These are phyloP conservation scores for Cyclaneusma minus DNA, from an alignment of 2,329 filamentous ascomycete species.

Conservation along the genomic window DNA sequence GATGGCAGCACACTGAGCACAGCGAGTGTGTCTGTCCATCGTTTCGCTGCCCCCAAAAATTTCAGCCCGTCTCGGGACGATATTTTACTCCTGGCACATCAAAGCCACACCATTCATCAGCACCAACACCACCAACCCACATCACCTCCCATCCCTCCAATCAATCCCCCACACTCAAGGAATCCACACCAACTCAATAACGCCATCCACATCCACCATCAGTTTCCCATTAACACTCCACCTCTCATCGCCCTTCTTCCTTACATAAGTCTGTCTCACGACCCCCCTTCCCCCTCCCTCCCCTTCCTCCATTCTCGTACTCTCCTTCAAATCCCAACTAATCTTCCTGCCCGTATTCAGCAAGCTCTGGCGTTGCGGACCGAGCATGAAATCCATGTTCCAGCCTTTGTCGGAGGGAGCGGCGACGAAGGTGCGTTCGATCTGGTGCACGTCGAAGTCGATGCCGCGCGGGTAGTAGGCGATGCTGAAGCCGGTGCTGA, in stretches of 20 bases:
- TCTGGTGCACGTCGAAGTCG: constrained; percentile 16
- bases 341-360: constrained; percentile 34
- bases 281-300: constrained; percentile 30
- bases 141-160: too few species aligned
- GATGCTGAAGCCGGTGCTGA: constrained; percentile 16
- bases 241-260: constrained; percentile 34
- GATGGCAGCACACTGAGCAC: too few species aligned
- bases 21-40: too few species aligned
- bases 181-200: constrained; percentile 42
- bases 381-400: constrained; percentile 30
- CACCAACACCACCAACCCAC: too few species aligned
- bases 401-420: constrained; percentile 16
- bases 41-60: too few species aligned
- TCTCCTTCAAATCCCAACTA: constrained; percentile 37
- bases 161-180: constrained; percentile 12
- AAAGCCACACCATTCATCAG: too few species aligned
- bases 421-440: constrained; percentile 15
- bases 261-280: constrained; percentile 36
- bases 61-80: too few species aligned
- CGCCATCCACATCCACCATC: constrained; percentile 37
- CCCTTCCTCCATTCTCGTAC: too few species aligned
- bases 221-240: constrained; percentile 29
- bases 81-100: too few species aligned
- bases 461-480: constrained; percentile 16
- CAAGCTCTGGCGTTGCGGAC: constrained; percentile 30